Evolutionary conservation across 805 yeast species (phyloP), one percentile per base, ranked within the genome.

Genomic region (Isabelozyma rhagii): DNA sequence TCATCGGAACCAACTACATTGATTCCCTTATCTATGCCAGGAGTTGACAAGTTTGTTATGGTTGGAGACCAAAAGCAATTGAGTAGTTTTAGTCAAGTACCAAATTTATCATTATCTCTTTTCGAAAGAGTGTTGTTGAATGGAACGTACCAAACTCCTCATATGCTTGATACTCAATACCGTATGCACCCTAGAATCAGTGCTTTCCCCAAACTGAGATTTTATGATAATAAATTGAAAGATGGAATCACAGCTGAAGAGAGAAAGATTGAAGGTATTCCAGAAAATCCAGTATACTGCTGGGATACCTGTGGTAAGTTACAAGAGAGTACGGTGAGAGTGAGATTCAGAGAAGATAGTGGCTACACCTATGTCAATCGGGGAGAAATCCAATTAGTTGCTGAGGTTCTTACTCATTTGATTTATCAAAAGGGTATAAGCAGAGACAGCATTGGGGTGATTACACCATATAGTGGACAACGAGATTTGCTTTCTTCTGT

Each of bases 1-100:
- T 83, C 91, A 0, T 82, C 89, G 0, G 93, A 86, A 55, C 87
- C 90, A 6, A 73, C 83, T 1, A 82, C 89, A 0, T 70, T 86
- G 54, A 86, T 86, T 49, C 91, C 92, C 9, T 67, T 86, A 51
- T 83, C 88, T 6, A 78, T 85, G 74, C 79, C 82, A 3, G 87
- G 87, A 13, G 83, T 85, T 46, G 79, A 79, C 47, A 83, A 80
- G 57, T 82, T 85, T 62, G 81, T 85, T 2, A 81, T 86, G 60
- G 91, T 83, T 39, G 92, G 91, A 53, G 93, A 86, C 65, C 88
- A 85, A 56, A 84, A 81, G 52, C 93, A 86, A 63, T 72, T 86
- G 69, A 81, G 87, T 61, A 81, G 87, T 54, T 86, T 85, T 62
- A 81, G 89, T 4, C 82, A 83, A 55, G 81, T 85, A 18, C 87